These are phyloP conservation scores for Meyerozyma sp. DNA, from an alignment of 1,139 yeast genomes.

Conservation along the genomic window DNA sequence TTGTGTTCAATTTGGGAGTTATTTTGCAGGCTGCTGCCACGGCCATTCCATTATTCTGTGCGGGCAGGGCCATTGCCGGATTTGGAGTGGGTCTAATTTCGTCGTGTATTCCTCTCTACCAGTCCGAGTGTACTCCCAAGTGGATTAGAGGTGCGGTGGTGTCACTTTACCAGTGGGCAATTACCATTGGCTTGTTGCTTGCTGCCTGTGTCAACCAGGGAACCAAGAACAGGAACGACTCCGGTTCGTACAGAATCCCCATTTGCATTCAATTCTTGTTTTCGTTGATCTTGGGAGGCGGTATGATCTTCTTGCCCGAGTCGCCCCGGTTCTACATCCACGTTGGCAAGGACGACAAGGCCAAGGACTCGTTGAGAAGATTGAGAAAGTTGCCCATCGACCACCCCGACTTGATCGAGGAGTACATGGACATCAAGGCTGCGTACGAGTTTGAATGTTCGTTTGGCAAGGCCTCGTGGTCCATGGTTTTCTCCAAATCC, in stretches of 20 bases:
- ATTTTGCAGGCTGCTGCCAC: conserved; percentile 55
- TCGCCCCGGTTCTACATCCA: conserved; percentile 70
- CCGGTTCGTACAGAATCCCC: conserved; percentile 64
- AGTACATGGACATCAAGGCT: conserved; percentile 34
- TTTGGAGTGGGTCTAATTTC: conserved; percentile 54
- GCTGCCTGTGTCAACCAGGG: conserved; percentile 64
- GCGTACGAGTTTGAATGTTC: conserved; percentile 30
- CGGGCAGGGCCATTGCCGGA: conserved; percentile 45
- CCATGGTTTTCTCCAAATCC: conserved; percentile 24
- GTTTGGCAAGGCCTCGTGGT: conserved; percentile 30
- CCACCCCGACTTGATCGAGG: conserved; percentile 36
- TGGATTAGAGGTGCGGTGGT: conserved; percentile 67
- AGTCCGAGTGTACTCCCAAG: conserved; percentile 64
- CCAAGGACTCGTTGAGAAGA: conserved; percentile 33
- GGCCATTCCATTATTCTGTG: conserved; percentile 37
- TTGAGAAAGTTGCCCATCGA: conserved; percentile 33
- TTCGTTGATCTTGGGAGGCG: conserved; percentile 40
- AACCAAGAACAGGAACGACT: conserved; percentile 41
- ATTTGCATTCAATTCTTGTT: conserved; percentile 47
- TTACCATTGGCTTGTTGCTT: conserved; percentile 52
- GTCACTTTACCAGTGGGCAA: conserved; percentile 61
- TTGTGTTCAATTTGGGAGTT: conserved; percentile 57
- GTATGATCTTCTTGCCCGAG: conserved; percentile 68
- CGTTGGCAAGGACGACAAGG: conserved; percentile 49
- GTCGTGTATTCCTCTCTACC: conserved; percentile 59